Base-by-base conservation (phyloP, 495 filamentous ascomycete species). In the Penicillium soppii region DNA sequence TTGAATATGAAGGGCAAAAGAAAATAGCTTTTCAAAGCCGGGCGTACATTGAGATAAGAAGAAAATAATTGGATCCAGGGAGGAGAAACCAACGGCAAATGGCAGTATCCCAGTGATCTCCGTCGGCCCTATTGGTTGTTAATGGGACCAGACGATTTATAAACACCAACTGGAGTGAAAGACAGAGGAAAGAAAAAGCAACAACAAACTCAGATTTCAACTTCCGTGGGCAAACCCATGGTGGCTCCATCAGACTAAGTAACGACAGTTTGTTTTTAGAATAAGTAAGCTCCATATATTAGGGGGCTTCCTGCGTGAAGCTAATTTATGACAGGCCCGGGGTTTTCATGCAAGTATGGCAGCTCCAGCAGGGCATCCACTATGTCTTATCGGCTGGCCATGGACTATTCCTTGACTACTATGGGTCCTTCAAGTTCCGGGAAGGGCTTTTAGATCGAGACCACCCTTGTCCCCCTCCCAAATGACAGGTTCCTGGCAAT, bases 111-210 rank as follows among this genome's bases (percentile, higher is more conserved):
- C 38, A 20, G 23, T 50, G 29, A n/a, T 7, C 29, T 57, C 50
- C 55, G 37, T 40, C 32, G 43, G 35, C 16, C 17, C 12, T 45
- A 15, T 38, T 43, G 54, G 37, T 63, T 66, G 40, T 44, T 52
- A 63, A 58, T 67, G 49, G 59, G 59, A 58, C 56, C 52, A 55
- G 62, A 8, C 52, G 43, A 56, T 29, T 63, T 66, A 61, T 43
- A 43, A 66, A 66, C 32, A n/a, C 23, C 29, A 32, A 23, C 27
- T 44, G 40, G 29, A 17, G 5, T 19, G 37, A 45, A 46, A 47
- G 26, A 6, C 17, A 32, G 33, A 29, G 26, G 25, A 46, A 32
- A 13, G 12, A 40, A 17, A 19, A 12, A 36, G 15, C 17, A 22
- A 32, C 13, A n/a, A 23, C 17, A 23, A 3, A 22, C 20, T 7